Evolutionary conservation across 441 rosid genomes (phyloP).

Genomic region (Pelargonium fulgidum): DNA sequence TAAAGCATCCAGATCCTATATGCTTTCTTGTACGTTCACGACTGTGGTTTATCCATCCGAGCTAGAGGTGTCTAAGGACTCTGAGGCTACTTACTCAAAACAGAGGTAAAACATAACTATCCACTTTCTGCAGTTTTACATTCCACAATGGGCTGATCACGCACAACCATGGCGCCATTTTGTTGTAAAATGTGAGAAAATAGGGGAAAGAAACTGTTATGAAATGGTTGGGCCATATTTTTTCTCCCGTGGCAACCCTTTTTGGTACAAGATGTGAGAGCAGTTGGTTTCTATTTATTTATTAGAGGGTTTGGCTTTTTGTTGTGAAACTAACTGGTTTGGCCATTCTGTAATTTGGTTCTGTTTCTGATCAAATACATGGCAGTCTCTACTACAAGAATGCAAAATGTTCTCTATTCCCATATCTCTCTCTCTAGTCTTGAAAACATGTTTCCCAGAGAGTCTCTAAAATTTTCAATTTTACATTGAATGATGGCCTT

Average conservation of each 20-base stretch:
- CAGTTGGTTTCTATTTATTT: not conserved
- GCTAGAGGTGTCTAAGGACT: not conserved
- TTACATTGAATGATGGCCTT: too few relatives aligned
- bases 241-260: not conserved
- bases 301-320: too few relatives aligned
- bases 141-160: not conserved
- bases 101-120: not conserved
- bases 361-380: too few relatives aligned
- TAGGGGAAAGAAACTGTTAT: not conserved
- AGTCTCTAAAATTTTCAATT: too few relatives aligned
- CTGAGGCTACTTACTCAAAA: not conserved
- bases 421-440: too few relatives aligned
- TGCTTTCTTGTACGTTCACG: not conserved
- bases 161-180: not conserved
- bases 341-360: too few relatives aligned
- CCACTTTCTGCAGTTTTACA: not conserved
- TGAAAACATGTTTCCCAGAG: too few relatives aligned
- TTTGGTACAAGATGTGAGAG: not conserved
- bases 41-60: too few relatives aligned
- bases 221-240: too few relatives aligned
- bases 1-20: not conserved
- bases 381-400: too few relatives aligned
- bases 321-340: too few relatives aligned
- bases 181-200: constrained; percentile 8
- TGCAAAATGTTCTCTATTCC: too few relatives aligned